phyloP scores from a whole-genome alignment of 345 rosid species.

The Clarkia xantiana region DNA sequence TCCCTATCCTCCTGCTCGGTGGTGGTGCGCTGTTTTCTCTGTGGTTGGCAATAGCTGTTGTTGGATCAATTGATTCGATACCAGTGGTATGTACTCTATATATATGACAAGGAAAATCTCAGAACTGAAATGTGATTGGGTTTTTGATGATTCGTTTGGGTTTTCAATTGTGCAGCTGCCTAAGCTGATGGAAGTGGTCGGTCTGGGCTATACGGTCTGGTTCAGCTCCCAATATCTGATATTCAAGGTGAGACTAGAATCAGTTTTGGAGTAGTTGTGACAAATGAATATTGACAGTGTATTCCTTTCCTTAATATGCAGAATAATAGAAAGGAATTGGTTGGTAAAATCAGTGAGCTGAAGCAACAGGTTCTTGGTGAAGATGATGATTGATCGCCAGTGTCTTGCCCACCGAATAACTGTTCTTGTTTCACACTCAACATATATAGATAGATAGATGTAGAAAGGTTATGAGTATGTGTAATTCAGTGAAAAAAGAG shows the following conservation, averaged over 20 bases:
- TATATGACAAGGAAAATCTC: not conserved
- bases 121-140: too few relatives aligned
- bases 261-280: not conserved
- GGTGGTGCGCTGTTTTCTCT: conserved; percentile 47
- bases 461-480: too few relatives aligned
- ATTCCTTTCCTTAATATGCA: conserved; percentile 12
- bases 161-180: conserved; percentile 38
- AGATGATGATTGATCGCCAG: conserved; percentile 18
- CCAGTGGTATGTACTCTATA: conserved; percentile 50
- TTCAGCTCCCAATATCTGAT: conserved; percentile 61
- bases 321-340: conserved; percentile 60
- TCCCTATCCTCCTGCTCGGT: conserved; percentile 44
- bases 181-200: conserved; percentile 77
- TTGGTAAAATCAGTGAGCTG: conserved; percentile 43
- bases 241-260: conserved; percentile 44
- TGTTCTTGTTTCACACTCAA: too few relatives aligned
- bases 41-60: conserved; percentile 47
- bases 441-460: too few relatives aligned
- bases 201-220: conserved; percentile 81
- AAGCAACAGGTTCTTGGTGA: conserved; percentile 63
- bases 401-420: too few relatives aligned
- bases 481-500: too few relatives aligned
- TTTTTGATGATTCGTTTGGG: not conserved
- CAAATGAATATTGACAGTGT: not conserved
- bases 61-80: conserved; percentile 65